Evolutionary conservation across 768 basidiomycete species (phyloP), one percentile per base, ranked within the genome.

Genomic region (Mycena crocata): DNA sequence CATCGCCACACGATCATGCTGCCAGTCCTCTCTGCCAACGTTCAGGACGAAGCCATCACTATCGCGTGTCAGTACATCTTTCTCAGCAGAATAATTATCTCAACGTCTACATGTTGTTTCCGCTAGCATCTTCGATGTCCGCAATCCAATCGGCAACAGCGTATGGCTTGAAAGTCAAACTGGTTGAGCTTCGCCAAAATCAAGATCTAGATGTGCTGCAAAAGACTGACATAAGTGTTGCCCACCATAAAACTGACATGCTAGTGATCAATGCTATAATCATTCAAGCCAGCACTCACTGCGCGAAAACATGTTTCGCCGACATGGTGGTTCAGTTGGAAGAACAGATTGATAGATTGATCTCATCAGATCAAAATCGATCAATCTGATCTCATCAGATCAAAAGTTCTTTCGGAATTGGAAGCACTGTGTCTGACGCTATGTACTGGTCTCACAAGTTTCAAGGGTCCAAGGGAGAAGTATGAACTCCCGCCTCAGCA

Each of bases 1-100:
- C 40, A 81, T 74, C 17, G 72, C 72, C 23, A 82, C 77, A 19
- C 79, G 76, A 15, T 65, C 74, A 10, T 72, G 71, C 56, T 81
- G 81, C 79, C 83, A 85, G 19, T 72, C 62, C 67, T 84, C 82
- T 23, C 72, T 76, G 31, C 84, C 84, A 31, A 84, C 73, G 70
- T 86, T 86, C n/a, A 85, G 73, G 5, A 81, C 83, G 67, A 86
- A 85, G 6, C 78, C 85, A 55, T 85, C 83, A 34, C 73, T 74
- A 61, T 13, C 34, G 26, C 14, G 31, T 10, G 31, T 65, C 45
- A 40, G 21, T 31, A n/a, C 26, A 32, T 31, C 39, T 26, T 37
- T 19, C 23, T 44, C 15, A 12, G 21, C 12, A 5, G 2, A 40
- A 23, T 12, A 37, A 34, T 39, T 26, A 37, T 23, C 7, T 19